Evolutionary conservation across 345 rosid species (phyloP).

Genomic region (thale cress (Arabidopsis thaliana)): DNA sequence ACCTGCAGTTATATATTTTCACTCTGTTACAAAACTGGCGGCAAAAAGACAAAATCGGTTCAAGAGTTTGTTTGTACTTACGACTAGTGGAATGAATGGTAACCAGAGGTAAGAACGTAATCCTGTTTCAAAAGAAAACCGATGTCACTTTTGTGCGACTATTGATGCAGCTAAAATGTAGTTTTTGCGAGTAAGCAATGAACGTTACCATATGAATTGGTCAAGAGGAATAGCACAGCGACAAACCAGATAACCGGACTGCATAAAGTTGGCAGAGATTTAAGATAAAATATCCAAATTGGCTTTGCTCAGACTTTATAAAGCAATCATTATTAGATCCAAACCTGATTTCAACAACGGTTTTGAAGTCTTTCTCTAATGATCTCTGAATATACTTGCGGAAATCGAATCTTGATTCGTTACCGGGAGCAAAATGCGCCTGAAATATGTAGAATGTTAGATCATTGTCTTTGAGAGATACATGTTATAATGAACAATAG

Average conservation of each 20-base stretch:
- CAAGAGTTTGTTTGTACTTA: slow-evolving; percentile 44
- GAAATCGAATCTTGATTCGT: slow-evolving; percentile 58
- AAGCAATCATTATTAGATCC: neutral
- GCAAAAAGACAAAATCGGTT: neutral
- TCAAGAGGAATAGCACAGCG: slow-evolving; percentile 66
- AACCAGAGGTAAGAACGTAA: slow-evolving; percentile 73
- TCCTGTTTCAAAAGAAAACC: slow-evolving; percentile 48
- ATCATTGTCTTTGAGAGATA: slow-evolving; percentile 10
- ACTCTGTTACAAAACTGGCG: neutral
- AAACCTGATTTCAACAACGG: slow-evolving; percentile 71
- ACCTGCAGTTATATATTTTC: slow-evolving; percentile 51
- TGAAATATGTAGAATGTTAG: slow-evolving; percentile 22
- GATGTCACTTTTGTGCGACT: slow-evolving; percentile 1
- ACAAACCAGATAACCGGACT: slow-evolving; percentile 76
- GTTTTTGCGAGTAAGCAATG: neutral
- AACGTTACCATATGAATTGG: slow-evolving; percentile 68
- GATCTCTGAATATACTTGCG: slow-evolving; percentile 81
- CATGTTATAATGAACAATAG: neutral
- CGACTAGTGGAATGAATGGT: slow-evolving; percentile 77
- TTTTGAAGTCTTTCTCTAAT: slow-evolving; percentile 71
- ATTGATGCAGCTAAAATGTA: neutral
- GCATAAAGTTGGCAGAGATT: slow-evolving; percentile 45
- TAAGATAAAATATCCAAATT: neutral
- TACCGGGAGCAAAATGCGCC: slow-evolving; percentile 76
- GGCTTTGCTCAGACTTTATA: neutral